These are phyloP conservation scores for Clathrospora elynae DNA, from an alignment of 2,329 filamentous ascomycete species.

Conservation along the genomic window DNA sequence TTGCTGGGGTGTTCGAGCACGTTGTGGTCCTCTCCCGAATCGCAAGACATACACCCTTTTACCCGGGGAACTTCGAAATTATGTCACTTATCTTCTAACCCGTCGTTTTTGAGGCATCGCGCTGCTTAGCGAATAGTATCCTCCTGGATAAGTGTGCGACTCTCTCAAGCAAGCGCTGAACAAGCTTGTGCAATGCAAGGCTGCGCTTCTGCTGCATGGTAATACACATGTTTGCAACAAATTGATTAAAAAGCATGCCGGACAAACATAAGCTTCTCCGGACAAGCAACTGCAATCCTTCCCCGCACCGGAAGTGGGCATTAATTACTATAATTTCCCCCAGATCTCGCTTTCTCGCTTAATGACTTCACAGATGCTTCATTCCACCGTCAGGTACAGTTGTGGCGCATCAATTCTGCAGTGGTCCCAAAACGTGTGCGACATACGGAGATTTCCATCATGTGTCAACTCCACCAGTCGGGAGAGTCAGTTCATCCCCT, in stretches of 20 bases:
- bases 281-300: constrained; percentile 17
- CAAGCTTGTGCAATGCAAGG: constrained; percentile 6
- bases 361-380: constrained; percentile 35
- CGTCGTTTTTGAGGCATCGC: neutral
- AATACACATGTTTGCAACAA: constrained; percentile 5
- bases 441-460: too few species aligned
- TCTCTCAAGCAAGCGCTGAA: neutral
- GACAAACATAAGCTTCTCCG: constrained; percentile 15
- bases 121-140: neutral
- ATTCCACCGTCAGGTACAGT: constrained; percentile 13
- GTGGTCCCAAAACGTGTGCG: too few species aligned
- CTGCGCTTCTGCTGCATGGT: constrained; percentile 10
- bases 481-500: too few species aligned
- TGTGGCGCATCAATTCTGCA: neutral
- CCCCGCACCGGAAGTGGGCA: constrained; percentile 19
- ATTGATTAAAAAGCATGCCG: constrained; percentile 7
- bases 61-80: constrained; percentile 4
- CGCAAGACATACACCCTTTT: constrained; percentile 3
- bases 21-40: constrained; percentile 1
- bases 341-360: constrained; percentile 21
- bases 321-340: constrained; percentile 26
- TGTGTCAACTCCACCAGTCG: too few species aligned
- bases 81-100: constrained; percentile 1
- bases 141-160: neutral
- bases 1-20: neutral